phyloP scores from a whole-genome alignment of 306 rosid species.

The Oemleria cerasiformis region DNA sequence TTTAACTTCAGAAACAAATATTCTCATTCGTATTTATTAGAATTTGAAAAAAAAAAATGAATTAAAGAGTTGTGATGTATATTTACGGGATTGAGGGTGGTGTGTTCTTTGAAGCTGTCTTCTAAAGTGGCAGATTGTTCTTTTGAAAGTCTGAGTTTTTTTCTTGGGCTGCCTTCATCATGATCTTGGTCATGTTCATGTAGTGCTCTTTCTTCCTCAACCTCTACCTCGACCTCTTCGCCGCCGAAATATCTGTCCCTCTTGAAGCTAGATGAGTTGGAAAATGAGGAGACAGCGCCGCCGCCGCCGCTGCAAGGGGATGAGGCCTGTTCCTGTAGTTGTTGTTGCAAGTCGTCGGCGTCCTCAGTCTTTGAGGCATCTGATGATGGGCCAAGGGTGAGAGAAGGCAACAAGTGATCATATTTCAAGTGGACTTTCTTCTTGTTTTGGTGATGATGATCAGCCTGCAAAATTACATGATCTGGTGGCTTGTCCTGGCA shows the following conservation, averaged over 20 bases:
- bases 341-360: not conserved
- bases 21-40: not conserved
- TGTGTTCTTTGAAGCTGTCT: constrained; percentile 52
- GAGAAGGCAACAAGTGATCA: constrained; percentile 44
- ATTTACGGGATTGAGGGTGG: constrained; percentile 75
- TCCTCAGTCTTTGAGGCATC: constrained; percentile 13
- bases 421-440: constrained; percentile 36
- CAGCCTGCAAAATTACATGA: constrained; percentile 12
- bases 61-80: not conserved
- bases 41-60: not conserved
- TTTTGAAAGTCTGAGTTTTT: constrained; percentile 85
- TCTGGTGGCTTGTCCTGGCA: constrained; percentile 1
- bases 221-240: constrained; percentile 20
- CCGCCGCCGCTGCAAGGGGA: constrained; percentile 39
- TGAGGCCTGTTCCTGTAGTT: constrained; percentile 28
- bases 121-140: constrained; percentile 72
- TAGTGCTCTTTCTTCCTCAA: constrained; percentile 24
- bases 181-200: constrained; percentile 28
- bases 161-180: constrained; percentile 50
- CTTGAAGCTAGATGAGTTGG: constrained; percentile 62
- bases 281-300: constrained; percentile 58
- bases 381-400: constrained; percentile 50
- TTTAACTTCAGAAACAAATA: no score
- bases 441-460: constrained; percentile 19
- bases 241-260: constrained; percentile 58